Evolutionary conservation across 1,139 yeast genomes (phyloP), one percentile per base, ranked within the genome.

Genomic region (Yarrowia galli): DNA sequence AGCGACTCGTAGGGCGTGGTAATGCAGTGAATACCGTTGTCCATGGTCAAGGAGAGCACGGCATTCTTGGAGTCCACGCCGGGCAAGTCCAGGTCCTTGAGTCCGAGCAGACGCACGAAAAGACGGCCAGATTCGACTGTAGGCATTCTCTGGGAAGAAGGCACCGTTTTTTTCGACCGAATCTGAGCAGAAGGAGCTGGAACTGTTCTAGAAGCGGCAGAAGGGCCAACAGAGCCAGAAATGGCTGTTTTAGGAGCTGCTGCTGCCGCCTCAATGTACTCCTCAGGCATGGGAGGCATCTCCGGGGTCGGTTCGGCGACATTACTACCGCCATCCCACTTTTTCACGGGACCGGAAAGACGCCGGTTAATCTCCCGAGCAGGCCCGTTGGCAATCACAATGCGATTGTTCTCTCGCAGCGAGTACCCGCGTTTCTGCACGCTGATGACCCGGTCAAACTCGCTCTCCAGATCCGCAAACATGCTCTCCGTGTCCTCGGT

Each of bases 21-120:
- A 63, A 92, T 87, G 69, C 95, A 87, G 75, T 95, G 97, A 48
- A 89, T 87, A 2, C 98, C 97, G 77, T 95, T 95, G 77, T 95
- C 98, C 72, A 95, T 81, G 10, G 92, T 87, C 56, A 92, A 75
- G 60, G 87, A 85, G 77, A 91, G 88, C 67, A 84, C 83, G 1
- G 93, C 93, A 46, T 86, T 80, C 69, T 87, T 87, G 6, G 77
- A 75, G 68, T 87, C 77, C 65, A 86, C 85, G 1, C 71, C 73
- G 12, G 92, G 90, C 68, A 92, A 78, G 12, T 79, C 79, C 49
- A 91, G 76, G 61, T 85, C 85, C 71, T 83, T 83, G 67, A 92
- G 76, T 0, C 88, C 87, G 68, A 87, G 81, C 28, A 92, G 82
- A 68, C 88, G 82, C 60, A 92, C 81, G 78, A 91, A 92, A 38